Evolutionary conservation across 2,329 filamentous ascomycete species (phyloP), one percentile per base, ranked within the genome.

Genomic region (Neofusicoccum sp.): DNA sequence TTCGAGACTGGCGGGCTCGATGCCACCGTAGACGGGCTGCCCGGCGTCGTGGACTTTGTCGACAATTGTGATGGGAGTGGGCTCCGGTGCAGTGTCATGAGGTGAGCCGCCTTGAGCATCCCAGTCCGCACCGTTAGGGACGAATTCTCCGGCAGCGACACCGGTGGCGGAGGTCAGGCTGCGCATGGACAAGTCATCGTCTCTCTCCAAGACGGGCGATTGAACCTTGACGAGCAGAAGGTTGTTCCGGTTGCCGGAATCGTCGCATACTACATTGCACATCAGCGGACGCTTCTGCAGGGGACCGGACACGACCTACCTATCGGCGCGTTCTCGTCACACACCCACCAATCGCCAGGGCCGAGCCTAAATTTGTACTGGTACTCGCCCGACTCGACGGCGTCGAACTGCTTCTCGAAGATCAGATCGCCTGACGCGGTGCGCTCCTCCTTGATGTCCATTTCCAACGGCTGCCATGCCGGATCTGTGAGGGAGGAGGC

Each of bases 341-440:
- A 74, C 29, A 87, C 80, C 89, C 89, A 91, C 85, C 87, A 90
- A 66, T 90, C 84, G 52, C 85, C 85, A 22, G 81, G 73, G 8
- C 89, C 89, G 39, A 90, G 78, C 34, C 88, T 84, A 68, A 93
- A 89, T 75, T 92, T 93, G 82, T 92, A 93, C 70, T 90, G 87
- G 67, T 91, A 85, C 63, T 85, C 83, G 50, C 84, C 82, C 28
- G 84, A 84, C 28, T 84, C 78, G 16, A 85, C 79, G 6, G 84
- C 80, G 39, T 81, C 73, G 48, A 91, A 79, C 1, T 81, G 75
- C 64, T 85, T 85, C 47, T 76, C 80, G 71, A 90, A 93, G 11
- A 82, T 71, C 64, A 85, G 77, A 61, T 87, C 72, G n/a, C 83
- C 84, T 39, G 83, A 77, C 3, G 80, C 76, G 8, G 83, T 80